A percentile compares a stretch with the other conserved stretches of the same genome.
Evolutionary conservation across 1,284 basidiomycete genomes (phyloP).

Genomic region (Microbotryum saponariae): DNA sequence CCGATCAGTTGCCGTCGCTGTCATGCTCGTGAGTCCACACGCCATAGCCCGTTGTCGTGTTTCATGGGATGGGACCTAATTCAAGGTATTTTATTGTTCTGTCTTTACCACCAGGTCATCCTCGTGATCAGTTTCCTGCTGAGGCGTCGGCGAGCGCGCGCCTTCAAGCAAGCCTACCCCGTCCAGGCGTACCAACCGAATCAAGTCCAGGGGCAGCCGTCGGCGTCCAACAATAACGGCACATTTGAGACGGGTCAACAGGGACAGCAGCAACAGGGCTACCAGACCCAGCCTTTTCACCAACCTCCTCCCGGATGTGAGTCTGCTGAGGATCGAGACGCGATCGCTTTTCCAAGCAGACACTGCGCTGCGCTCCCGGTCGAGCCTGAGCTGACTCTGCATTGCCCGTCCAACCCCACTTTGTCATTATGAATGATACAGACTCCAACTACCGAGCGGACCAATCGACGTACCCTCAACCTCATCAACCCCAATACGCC

Average conservation of each 20-base stretch:
- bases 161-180: slow-evolving; percentile 4
- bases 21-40: slow-evolving; percentile 2
- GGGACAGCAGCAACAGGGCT: background rate
- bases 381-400: background rate
- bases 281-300: background rate
- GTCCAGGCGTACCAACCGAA: slow-evolving; percentile 1
- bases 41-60: no score
- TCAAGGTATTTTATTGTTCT: no score
- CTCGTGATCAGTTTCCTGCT: slow-evolving; percentile 15
- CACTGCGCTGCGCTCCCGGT: background rate
- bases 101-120: slow-evolving; percentile 3
- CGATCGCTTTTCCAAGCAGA: background rate
- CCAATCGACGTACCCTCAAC: background rate
- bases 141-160: slow-evolving; percentile 13
- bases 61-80: no score
- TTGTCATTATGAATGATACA: background rate
- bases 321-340: background rate
- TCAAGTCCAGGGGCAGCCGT: background rate
- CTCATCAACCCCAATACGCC: background rate
- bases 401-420: background rate
- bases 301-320: slow-evolving; percentile 3
- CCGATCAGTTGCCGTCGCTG: slow-evolving; percentile 12
- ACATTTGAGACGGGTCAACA: background rate
- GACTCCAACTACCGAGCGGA: no score
- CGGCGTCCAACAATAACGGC: background rate